Evolutionary conservation across 805 yeast species (phyloP), one percentile per base, ranked within the genome.

Genomic region (Myxozyma kluyveri): DNA sequence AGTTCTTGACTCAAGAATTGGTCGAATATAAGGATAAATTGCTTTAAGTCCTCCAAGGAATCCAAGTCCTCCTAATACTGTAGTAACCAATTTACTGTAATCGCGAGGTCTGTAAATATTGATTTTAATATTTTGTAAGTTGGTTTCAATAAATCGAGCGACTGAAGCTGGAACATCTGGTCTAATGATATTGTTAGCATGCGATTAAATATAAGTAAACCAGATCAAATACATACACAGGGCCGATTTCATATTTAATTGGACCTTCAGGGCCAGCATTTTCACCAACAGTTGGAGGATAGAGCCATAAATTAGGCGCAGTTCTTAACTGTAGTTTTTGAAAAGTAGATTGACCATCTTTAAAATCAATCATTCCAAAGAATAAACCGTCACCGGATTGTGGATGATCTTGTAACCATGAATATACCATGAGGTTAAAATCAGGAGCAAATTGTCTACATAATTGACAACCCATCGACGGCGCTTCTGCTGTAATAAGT

Each of bases 281-380:
- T 26, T 66, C 54, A 29, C 65, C 67, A 0, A 65, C 65, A 10
- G 81, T 73, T 19, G 90, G 86, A 1, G 73, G 68, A 66, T 80
- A 84, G 51, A 83, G 65, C 67, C 73, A 83, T 41, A 89, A 64
- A 64, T 86, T 82, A 27, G 99, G 99, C 24, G 91, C 96, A 50
- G 82, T 81, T 60, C 79, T 78, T 61, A 91, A 69, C 31, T 76
- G 66, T 66, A 72, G 74, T 41, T 72, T 66, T 61, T 74, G 75
- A 69, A 81, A 86, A 10, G 78, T 68, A 41, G 70, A 70, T 61
- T 75, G 76, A 14, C 82, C 75, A 42, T 80, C 80, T 42, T 74
- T 70, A 63, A 86, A 82, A 64, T 91, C 96, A 14, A 95, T 82
- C 39, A 75, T 70, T 17, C 87, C 86, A 67, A 91, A 87, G 72